Base-by-base conservation (phyloP, 257 asterid genomes). In the Lithospermum erythrorhizon region DNA sequence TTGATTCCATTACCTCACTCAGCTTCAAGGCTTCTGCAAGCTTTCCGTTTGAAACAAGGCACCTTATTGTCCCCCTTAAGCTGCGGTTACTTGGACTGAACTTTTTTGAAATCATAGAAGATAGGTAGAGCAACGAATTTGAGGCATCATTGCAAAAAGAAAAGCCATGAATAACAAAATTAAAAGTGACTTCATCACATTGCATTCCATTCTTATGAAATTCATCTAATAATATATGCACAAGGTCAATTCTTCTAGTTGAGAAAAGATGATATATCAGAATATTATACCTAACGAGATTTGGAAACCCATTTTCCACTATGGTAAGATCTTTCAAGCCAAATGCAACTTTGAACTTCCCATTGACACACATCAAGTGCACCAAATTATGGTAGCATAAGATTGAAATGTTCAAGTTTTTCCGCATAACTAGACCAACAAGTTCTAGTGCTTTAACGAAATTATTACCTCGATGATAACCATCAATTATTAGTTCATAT, bases 1-100 rank as follows among this genome's bases (percentile, higher is more conserved):
- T 75, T 20, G 61, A 69, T 57, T 81, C 95, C 94, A 88, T 78
- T 79, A 82, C 80, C 63, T 56, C 68, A 63, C 95, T 80, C 77
- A 93, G 68, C 66, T 69, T 72, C 78, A 88, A 56, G 68, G 90
- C 87, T 55, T 53, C 57, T 14, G 52, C 81, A 14, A 84, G 69
- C 65, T 78, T 74, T 41, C 71, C 78, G 9, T 68, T 35, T 7
- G 57, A 61, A 78, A 82, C 78, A 58, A 84, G 84, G 68, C 63
- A 59, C 23, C 61, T 67, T 51, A 80, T 86, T 18, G 82, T 80
- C 63, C 64, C 69, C 47, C 87, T 70, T 59, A 88, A 64, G 61
- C 81, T 72, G 27, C 89, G 95, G 32, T 76, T 74, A 69, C 87
- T 78, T 53, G 96, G 95, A 73, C 65, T 65, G 32, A 76, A 69